Base-by-base conservation (phyloP, 2,329 filamentous ascomycete species). In the Penicillium sp. region DNA sequence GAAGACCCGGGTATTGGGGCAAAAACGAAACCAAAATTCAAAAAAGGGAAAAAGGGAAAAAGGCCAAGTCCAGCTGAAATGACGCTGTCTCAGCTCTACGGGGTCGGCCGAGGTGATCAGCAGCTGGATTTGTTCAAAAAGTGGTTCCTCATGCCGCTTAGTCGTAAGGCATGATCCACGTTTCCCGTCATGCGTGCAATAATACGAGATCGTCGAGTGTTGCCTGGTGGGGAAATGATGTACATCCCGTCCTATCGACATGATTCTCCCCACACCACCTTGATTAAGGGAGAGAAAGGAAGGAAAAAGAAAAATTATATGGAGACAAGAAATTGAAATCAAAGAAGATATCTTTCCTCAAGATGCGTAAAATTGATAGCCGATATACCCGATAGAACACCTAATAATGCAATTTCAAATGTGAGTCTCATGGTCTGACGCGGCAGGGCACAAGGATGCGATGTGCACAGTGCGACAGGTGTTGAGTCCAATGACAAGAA, bases 151-250 rank as follows among this genome's bases (percentile, higher is more conserved):
- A 50, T 62, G 55, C 56, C 56, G 44, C 54, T 51, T 43, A 27
- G 35, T 52, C 48, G 33, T 49, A 61, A 61, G 49, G 49, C 39
- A 55, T 39, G 55, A 61, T 59, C 64, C 61, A 66, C 59, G 62
- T 63, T 65, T 57, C 43, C 57, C 62, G 46, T 57, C 57, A 60
- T 60, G 58, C 55, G 57, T 51, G 58, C 54, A 64, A 61, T 58
- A 60, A 55, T 55, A 59, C 54, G 53, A 53, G 59, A 62, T 59
- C 55, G 50, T 29, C 55, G 23, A 45, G 21, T 51, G 14, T 46
- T 37, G n/a, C 9, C 35, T 25, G 33, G 54, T 47, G 56, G 53
- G 27, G 23, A 25, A 44, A 33, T 50, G 54, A 54, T 50, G 21
- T 35, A 31, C 33, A 50, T 27, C 25, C n/a, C 35, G n/a, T 39